Evolutionary conservation across 2,329 filamentous ascomycete genomes (phyloP), one percentile per base, ranked within the genome.

Genomic region (Xylariales sp.): DNA sequence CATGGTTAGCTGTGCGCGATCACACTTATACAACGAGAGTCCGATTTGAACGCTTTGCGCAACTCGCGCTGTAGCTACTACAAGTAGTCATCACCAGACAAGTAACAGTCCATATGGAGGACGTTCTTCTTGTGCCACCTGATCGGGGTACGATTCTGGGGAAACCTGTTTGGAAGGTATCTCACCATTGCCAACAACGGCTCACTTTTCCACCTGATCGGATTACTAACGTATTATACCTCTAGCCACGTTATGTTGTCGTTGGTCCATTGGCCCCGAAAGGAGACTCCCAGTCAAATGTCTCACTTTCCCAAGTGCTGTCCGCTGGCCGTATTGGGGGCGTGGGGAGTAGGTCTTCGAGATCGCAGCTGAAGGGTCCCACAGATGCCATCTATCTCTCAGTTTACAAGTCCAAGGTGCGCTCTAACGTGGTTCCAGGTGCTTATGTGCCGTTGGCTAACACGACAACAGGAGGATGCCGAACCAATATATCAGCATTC

Each of bases 241-340:
- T 72, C 45, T 75, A 90, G 88, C 74, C 84, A 75, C 87, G 89
- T 78, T 89, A 87, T 77, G 83, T 90, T 55, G 81, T 88, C 64
- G 80, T 90, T 64, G 87, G 87, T n/a, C 63, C 70, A 63, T 75
- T 76, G 64, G 70, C 78, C 36, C 76, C 76, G 53, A 79, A 80
- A 72, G 81, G 82, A 48, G 69, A 50, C 5, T 73, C 77, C 34
- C 78, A 79, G 60, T 69, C 77, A 36, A 81, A 78, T 69, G 75
- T 78, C 41, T 78, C 77, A 62, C 77, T 81, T 54, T 78, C 82
- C n/a, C 82, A 82, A 62, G 77, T 78, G 56, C 70, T 80, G 23
- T 79, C 79, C n/a, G 78, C 78, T 65, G 78, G 77, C 60, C 81
- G 80, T 54, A 78, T 78, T 69, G 81, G 76, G 70, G 77, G 77